Base-by-base conservation (phyloP, 116 monocot genomes). In the Iris pallida region DNA sequence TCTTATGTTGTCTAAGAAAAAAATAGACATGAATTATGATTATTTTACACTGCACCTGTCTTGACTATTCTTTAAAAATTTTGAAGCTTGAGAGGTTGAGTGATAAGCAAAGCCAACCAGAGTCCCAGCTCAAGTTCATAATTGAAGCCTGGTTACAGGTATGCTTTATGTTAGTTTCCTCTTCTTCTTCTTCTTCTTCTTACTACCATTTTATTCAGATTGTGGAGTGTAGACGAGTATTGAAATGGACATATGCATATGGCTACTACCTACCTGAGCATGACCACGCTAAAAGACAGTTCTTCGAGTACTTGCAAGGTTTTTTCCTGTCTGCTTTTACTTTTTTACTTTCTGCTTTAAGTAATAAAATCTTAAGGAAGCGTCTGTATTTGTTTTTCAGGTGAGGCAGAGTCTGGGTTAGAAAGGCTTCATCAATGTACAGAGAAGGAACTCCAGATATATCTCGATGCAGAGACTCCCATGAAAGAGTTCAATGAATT, bases 261-360 rank as follows among this genome's bases (percentile, higher is more conserved):
- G 95, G 95, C 57, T 95, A 85, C 76, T 95, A 95, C 73, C 69
- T 95, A 16, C 95, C 90, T 42, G 91, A 95, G 73, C 80, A 84
- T 74, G 95, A 90, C 56, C 81, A 78, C 74, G 91, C 88, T 52
- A 95, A 95, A 76, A 83, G 88, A 67, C 85, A 83, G 61, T 95
- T 95, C 63, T 95, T 95, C 73, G 95, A 95, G 74, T 95, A 97
- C 73, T 59, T 97, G 42, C 97, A 97, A 90, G 97, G 97, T 97
- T 64, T 57, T 71, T 53, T 51, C 13, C 51, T 67, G 58, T 30
- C 30, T 30, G 30, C 54, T 10, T 67, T 41, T 16, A 40, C 7
- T 17, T 65, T 65, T 10, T 67, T 15, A 16, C 48, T 30, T 18
- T 64, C 17, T 43, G 4, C 51, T 67, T 4, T 54, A 47, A 63